phyloP scores from a whole-genome alignment of 2,329 filamentous ascomycete genomes.

The Boeremia exigua region DNA sequence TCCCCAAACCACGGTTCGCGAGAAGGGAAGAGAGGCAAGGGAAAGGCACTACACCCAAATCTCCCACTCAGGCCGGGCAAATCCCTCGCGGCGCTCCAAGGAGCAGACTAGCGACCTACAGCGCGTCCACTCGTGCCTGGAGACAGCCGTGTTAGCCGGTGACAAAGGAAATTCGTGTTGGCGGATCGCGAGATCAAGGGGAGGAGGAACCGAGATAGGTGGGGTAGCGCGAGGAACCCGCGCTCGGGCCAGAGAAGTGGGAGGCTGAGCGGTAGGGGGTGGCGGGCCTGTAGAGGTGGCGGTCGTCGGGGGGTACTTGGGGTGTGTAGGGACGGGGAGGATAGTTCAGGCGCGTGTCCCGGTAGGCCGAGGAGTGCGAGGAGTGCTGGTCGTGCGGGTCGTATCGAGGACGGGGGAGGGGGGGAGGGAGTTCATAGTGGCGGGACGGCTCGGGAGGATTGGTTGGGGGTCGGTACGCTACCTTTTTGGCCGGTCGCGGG shows the following conservation, averaged over 20 bases:
- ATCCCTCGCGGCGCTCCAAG: not conserved
- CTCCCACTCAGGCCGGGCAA: constrained; percentile 6
- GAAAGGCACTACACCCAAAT: not conserved
- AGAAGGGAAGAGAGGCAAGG: constrained; percentile 3
- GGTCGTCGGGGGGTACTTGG: constrained; percentile 5
- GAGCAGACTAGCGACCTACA: constrained; percentile 7
- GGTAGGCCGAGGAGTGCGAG: constrained; percentile 22
- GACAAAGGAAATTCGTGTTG: constrained; percentile 22
- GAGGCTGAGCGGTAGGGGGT: constrained; percentile 11
- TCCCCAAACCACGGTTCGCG: too few species aligned
- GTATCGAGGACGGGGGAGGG: constrained; percentile 28
- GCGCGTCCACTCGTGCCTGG: constrained; percentile 43
- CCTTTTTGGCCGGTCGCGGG: constrained; percentile 47
- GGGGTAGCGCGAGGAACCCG: constrained; percentile 35
- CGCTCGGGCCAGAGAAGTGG: constrained; percentile 21
- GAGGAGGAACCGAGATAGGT: constrained; percentile 37
- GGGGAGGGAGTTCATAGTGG: constrained; percentile 39
- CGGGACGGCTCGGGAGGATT: constrained; percentile 41
- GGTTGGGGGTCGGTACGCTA: constrained; percentile 50
- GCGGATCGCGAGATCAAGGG: constrained; percentile 29
- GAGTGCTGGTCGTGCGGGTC: constrained; percentile 17
- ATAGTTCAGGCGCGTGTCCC: constrained; percentile 27
- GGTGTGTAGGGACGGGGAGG: constrained; percentile 18
- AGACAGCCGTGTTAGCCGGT: constrained; percentile 30
- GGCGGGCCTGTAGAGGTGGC: constrained; percentile 12